These are phyloP conservation scores for Kregervanrija pseudodelftensis DNA, from an alignment of 805 yeast genomes.

Conservation along the genomic window DNA sequence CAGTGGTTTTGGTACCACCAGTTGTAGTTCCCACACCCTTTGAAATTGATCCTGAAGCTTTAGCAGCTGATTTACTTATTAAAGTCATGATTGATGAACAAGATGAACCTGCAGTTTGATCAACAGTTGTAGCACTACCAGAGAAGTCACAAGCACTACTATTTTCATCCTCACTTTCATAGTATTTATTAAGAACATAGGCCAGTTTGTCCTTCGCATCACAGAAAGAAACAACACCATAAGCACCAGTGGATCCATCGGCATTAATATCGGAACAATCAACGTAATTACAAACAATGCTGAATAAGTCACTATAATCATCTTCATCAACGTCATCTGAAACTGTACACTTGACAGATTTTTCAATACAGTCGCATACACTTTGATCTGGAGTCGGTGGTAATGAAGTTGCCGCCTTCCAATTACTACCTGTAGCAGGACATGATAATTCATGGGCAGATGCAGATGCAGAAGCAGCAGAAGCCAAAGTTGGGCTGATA, in stretches of 20 bases:
- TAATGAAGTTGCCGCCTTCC: constrained; percentile 61
- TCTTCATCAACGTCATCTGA: constrained; percentile 38
- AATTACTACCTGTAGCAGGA: constrained; percentile 44
- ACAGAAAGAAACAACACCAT: constrained; percentile 74
- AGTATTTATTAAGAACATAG: constrained; percentile 60
- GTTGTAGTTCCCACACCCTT: no score
- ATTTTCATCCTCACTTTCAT: constrained; percentile 36
- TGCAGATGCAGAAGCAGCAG: constrained; percentile 29
- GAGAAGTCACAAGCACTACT: constrained; percentile 60
- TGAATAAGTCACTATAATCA: constrained; percentile 57
- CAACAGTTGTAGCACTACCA: constrained; percentile 57
- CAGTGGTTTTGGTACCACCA: no score
- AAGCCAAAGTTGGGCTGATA: constrained; percentile 44
- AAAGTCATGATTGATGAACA: constrained; percentile 40
- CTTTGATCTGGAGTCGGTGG: constrained; percentile 74
- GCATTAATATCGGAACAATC: constrained; percentile 56
- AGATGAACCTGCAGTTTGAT: constrained; percentile 32
- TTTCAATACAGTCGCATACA: constrained; percentile 56
- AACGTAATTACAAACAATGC: constrained; percentile 47
- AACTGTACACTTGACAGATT: constrained; percentile 54
- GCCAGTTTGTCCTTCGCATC: constrained; percentile 62
- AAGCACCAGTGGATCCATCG: constrained; percentile 57
- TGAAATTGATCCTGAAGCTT: constrained; percentile 8
- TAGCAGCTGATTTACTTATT: constrained; percentile 31
- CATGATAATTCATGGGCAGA: constrained; percentile 34